A percentile compares a stretch with the other conserved stretches of the same genome.
Conservation (phyloP, 2,329 filamentous ascomycete genomes). For the Epichloe gansuensis region DNA sequence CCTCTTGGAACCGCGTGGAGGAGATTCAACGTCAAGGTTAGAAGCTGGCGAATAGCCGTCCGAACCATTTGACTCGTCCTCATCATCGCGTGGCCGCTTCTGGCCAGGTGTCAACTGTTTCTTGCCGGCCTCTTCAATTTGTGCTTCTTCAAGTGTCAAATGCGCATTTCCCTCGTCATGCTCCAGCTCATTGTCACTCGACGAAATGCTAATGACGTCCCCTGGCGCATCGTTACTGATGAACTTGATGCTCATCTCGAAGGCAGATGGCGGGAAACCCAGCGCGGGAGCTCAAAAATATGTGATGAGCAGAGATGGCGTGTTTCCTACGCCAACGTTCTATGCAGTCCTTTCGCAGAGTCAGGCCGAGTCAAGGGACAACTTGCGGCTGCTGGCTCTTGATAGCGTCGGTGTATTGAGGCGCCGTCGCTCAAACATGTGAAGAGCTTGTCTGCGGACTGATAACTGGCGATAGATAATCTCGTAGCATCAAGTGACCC, state of each 20-base stretch:
- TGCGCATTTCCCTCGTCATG: background rate
- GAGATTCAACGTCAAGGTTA: background rate
- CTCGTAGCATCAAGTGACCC: background rate
- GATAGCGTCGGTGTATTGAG: background rate
- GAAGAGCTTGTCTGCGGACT: no score
- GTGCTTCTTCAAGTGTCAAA: background rate
- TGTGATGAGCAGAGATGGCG: background rate
- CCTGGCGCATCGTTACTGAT: background rate
- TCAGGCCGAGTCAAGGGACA: background rate
- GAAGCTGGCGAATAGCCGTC: slow-evolving; percentile 1
- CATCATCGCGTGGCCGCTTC: slow-evolving; percentile 1
- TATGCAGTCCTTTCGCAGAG: background rate
- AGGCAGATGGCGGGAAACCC: background rate
- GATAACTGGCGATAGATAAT: background rate
- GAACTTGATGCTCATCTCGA: background rate
- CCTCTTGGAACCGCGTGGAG: slow-evolving; percentile 10
- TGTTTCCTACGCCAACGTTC: background rate
- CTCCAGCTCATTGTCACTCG: slow-evolving; percentile 3
- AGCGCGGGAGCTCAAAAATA: background rate
- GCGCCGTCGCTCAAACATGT: background rate
- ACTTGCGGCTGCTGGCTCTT: background rate
- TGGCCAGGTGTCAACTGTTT: background rate
- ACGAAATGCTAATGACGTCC: slow-evolving; percentile 3
- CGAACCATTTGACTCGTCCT: slow-evolving; percentile 3
- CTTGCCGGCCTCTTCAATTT: background rate